Conservation (phyloP, 116 monocot genomes). For the Trichopus zeylanicus region DNA sequence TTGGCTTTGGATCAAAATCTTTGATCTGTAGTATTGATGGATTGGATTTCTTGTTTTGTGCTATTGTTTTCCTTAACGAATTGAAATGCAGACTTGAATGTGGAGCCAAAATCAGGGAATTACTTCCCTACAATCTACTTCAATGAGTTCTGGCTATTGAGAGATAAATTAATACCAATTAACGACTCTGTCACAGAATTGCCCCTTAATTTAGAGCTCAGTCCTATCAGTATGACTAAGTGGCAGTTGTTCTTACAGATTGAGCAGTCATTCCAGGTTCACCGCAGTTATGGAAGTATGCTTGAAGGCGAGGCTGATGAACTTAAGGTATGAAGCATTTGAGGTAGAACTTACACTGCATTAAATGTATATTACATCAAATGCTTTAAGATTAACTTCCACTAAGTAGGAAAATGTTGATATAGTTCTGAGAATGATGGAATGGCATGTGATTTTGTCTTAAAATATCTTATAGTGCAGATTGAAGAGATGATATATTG, state of each 20-base stretch:
- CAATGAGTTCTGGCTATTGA: conserved; percentile 95
- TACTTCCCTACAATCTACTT: conserved; percentile 85
- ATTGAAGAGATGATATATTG: background rate
- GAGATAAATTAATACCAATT: conserved; percentile 71
- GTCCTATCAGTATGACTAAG: conserved; percentile 83
- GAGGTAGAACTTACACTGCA: too few species aligned
- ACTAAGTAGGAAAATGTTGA: too few species aligned
- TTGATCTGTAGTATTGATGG: too few species aligned
- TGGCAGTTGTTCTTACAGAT: conserved; percentile 94
- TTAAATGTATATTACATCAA: too few species aligned
- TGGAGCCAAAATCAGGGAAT: conserved; percentile 49
- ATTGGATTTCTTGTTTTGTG: background rate
- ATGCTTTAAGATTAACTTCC: too few species aligned
- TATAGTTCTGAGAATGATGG: too few species aligned
- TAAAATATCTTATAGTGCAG: background rate
- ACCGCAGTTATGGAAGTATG: conserved; percentile 93
- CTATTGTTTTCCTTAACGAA: conserved; percentile 46
- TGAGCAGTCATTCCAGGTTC: conserved; percentile 91
- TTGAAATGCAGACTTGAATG: conserved; percentile 45
- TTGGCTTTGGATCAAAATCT: too few species aligned
- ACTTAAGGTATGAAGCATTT: conserved; percentile 78
- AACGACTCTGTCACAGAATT: conserved; percentile 70
- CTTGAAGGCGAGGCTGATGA: conserved; percentile 95
- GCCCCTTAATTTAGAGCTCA: conserved; percentile 66
- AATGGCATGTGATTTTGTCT: too few species aligned